Conservation (phyloP, 371 early-diverging fungal species). For the Rhizopus sp. region DNA sequence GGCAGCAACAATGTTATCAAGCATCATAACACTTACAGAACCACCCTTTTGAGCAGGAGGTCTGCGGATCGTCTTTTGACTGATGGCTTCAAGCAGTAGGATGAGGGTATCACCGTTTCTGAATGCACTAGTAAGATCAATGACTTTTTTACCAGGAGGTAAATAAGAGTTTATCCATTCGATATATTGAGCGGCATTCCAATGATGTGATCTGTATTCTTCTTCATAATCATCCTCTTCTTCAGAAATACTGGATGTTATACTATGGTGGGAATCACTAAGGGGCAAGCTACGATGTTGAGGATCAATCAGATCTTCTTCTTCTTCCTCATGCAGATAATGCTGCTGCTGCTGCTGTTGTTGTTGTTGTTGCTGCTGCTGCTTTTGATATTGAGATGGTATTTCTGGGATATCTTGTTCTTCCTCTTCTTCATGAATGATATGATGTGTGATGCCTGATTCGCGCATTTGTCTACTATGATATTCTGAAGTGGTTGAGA, state of each 20-base stretch:
- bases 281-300: slow-evolving; percentile 25
- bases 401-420: slow-evolving; percentile 6
- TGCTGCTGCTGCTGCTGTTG: slow-evolving; percentile 5
- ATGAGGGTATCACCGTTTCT: slow-evolving; percentile 58
- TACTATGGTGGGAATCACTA: slow-evolving; percentile 10
- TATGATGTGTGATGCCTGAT: slow-evolving; percentile 22
- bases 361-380: not conserved
- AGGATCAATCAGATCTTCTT: slow-evolving; percentile 38
- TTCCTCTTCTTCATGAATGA: slow-evolving; percentile 5
- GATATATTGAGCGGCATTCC: slow-evolving; percentile 34
- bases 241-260: slow-evolving; percentile 15
- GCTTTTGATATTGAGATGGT: slow-evolving; percentile 5
- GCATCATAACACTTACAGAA: slow-evolving; percentile 45
- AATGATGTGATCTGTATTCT: not conserved
- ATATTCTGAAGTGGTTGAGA: slow-evolving; percentile 7
- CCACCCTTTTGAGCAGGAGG: slow-evolving; percentile 34
- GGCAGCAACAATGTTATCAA: slow-evolving; percentile 61
- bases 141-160: slow-evolving; percentile 33
- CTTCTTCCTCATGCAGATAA: slow-evolving; percentile 18
- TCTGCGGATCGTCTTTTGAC: slow-evolving; percentile 50
- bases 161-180: slow-evolving; percentile 60
- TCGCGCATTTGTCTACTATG: slow-evolving; percentile 22
- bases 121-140: slow-evolving; percentile 52
- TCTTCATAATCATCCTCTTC: slow-evolving; percentile 5
- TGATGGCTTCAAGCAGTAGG: slow-evolving; percentile 52